Evolutionary conservation across 2,329 filamentous ascomycete genomes (phyloP).

Genomic region (Fusarium ramigenum): DNA sequence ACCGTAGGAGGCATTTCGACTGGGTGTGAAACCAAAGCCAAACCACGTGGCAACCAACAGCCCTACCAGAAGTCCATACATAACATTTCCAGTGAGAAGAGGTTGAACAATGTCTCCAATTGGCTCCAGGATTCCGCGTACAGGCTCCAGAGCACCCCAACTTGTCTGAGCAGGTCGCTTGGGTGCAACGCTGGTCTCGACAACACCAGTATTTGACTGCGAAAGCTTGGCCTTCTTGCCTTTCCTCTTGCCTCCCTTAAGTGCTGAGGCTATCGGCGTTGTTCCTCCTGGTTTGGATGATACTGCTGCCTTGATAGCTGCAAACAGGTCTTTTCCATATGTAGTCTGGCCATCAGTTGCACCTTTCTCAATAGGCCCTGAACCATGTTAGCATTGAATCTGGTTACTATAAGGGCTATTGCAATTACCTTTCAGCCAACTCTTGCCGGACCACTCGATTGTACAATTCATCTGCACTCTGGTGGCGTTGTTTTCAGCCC

Average conservation of each 20-base stretch:
- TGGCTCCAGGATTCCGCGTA: slow-evolving; percentile 75
- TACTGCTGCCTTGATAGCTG: slow-evolving; percentile 77
- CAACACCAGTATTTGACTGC: slow-evolving; percentile 55
- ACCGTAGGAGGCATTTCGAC: slow-evolving; percentile 50
- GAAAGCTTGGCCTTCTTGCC: slow-evolving; percentile 61
- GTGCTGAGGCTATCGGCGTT: slow-evolving; percentile 56
- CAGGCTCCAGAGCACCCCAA: slow-evolving; percentile 86
- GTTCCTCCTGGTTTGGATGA: slow-evolving; percentile 67
- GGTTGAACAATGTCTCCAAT: slow-evolving; percentile 74
- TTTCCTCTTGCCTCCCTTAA: slow-evolving; percentile 69
- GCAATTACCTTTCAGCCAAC: slow-evolving; percentile 90
- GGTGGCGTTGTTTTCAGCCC: slow-evolving; percentile 88
- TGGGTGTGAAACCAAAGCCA: slow-evolving; percentile 63
- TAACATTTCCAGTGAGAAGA: slow-evolving; percentile 78
- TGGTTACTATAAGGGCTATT: neutral
- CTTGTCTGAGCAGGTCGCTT: slow-evolving; percentile 57
- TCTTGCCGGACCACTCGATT: slow-evolving; percentile 97
- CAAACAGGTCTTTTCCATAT: slow-evolving; percentile 83
- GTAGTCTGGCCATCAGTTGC: slow-evolving; percentile 87
- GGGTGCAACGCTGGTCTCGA: slow-evolving; percentile 50
- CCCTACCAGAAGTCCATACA: slow-evolving; percentile 78
- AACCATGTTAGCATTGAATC: slow-evolving; percentile 43
- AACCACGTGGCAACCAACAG: slow-evolving; percentile 81
- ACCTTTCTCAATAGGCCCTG: slow-evolving; percentile 95
- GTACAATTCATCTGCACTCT: slow-evolving; percentile 87